Percentiles rank a stretch among this genome's conserved stretches.
Conservation (phyloP, 2,329 filamentous ascomycete genomes). For the Exophiala bonariae region DNA sequence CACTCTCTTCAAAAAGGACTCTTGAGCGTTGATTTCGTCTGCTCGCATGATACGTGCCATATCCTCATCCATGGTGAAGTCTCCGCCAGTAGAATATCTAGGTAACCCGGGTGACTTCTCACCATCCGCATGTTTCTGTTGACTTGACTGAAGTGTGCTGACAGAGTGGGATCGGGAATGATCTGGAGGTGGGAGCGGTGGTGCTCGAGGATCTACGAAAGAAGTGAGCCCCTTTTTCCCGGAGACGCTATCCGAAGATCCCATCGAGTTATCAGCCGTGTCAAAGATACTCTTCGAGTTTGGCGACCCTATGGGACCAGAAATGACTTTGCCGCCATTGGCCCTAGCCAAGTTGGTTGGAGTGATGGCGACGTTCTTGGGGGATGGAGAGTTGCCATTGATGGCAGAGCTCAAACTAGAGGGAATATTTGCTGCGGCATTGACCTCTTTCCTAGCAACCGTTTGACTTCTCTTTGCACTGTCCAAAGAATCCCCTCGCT, state of each 20-base stretch:
- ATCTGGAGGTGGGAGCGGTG: slow-evolving; percentile 54
- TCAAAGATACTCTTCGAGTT: slow-evolving; percentile 42
- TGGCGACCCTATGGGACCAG: slow-evolving; percentile 44
- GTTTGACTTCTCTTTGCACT: slow-evolving; percentile 33
- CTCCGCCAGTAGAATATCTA: slow-evolving; percentile 73
- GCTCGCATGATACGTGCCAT: slow-evolving; percentile 83
- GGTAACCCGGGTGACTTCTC: slow-evolving; percentile 67
- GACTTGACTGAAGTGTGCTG: slow-evolving; percentile 39
- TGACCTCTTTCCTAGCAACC: slow-evolving; percentile 66
- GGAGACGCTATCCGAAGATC: slow-evolving; percentile 15
- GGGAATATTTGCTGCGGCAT: slow-evolving; percentile 31
- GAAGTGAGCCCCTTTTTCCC: slow-evolving; percentile 43
- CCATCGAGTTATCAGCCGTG: slow-evolving; percentile 31
- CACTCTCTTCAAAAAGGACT: slow-evolving; percentile 81
- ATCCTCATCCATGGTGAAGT: slow-evolving; percentile 94
- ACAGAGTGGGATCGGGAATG: slow-evolving; percentile 42
- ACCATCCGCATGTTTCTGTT: slow-evolving; percentile 39
- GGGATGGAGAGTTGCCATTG: slow-evolving; percentile 21
- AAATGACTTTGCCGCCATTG: slow-evolving; percentile 44
- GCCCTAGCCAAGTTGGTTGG: slow-evolving; percentile 29
- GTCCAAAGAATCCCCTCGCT: slow-evolving; percentile 62
- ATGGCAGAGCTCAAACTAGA: slow-evolving; percentile 37
- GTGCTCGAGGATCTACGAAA: slow-evolving; percentile 60
- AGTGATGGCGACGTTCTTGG: slow-evolving; percentile 4
- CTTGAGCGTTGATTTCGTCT: slow-evolving; percentile 65